phyloP scores from a whole-genome alignment of 2,329 filamentous ascomycete species.

The Gremmenia infestans region DNA sequence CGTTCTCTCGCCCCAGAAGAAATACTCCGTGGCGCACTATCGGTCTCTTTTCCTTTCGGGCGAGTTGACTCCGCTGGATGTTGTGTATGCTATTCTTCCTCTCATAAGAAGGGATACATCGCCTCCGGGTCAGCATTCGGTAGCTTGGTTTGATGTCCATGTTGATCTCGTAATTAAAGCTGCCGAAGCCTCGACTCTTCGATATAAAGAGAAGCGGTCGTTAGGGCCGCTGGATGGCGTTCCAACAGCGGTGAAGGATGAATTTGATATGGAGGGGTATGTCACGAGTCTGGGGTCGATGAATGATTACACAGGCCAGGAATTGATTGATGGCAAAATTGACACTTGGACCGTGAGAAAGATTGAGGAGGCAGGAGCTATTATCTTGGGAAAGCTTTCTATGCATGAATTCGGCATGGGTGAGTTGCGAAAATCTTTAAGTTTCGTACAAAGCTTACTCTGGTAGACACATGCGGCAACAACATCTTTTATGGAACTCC shows the following conservation, averaged over 20 bases:
- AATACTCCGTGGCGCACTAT: constrained; percentile 70
- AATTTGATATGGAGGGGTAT: constrained; percentile 37
- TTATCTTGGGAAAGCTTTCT: constrained; percentile 71
- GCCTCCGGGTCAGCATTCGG: constrained; percentile 57
- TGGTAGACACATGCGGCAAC: constrained; percentile 70
- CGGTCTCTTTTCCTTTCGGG: constrained; percentile 67
- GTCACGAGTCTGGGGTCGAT: constrained; percentile 15
- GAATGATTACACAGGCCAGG: constrained; percentile 15
- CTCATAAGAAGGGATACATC: constrained; percentile 57
- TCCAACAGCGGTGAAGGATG: constrained; percentile 78
- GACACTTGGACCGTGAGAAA: constrained; percentile 18
- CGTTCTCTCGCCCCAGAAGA: background rate
- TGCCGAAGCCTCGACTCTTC: constrained; percentile 65
- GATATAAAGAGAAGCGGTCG: constrained; percentile 62
- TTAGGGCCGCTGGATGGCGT: constrained; percentile 72
- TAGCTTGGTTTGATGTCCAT: constrained; percentile 64
- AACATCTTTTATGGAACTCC: constrained; percentile 80
- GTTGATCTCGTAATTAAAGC: constrained; percentile 59
- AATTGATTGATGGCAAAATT: constrained; percentile 9
- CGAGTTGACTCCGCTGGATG: constrained; percentile 63
- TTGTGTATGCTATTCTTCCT: constrained; percentile 65
- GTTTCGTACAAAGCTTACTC: background rate
- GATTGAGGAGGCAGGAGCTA: constrained; percentile 59
- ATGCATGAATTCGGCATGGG: constrained; percentile 74
- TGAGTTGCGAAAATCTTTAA: background rate